phyloP scores from a whole-genome alignment of 495 filamentous ascomycete species.

The Xylaria curta region DNA sequence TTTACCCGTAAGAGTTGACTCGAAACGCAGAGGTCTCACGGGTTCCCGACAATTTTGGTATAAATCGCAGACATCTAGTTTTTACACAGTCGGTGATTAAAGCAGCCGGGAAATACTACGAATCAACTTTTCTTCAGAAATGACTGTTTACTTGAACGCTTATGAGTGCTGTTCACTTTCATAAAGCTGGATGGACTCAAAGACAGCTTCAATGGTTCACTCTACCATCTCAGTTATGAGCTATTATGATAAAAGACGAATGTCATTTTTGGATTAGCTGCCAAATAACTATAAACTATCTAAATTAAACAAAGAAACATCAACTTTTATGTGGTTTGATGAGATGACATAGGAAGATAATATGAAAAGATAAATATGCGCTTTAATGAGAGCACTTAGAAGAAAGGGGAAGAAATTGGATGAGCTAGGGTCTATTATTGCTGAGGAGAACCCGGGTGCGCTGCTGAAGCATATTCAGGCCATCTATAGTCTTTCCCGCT shows the following conservation, averaged over 20 bases:
- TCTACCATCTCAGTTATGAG: too few relatives aligned
- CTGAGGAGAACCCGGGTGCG: too few relatives aligned
- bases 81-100: too few relatives aligned
- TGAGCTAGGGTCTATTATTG: neutral
- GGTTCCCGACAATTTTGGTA: neutral
- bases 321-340: neutral
- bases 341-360: neutral
- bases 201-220: too few relatives aligned
- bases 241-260: neutral
- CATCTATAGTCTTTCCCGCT: too few relatives aligned
- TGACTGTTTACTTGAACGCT: neutral
- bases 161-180: neutral
- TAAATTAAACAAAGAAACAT: constrained; percentile 2
- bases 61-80: neutral
- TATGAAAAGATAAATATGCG: neutral
- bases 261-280: neutral
- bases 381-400: neutral
- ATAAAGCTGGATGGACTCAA: too few relatives aligned
- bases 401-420: neutral
- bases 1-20: neutral
- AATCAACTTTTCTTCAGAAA: neutral
- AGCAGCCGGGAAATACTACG: neutral
- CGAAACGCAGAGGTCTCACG: neutral
- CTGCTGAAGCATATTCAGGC: too few relatives aligned
- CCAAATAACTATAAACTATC: neutral